Conservation (phyloP, 1,139 yeast species). For the Taphrina populina region DNA sequence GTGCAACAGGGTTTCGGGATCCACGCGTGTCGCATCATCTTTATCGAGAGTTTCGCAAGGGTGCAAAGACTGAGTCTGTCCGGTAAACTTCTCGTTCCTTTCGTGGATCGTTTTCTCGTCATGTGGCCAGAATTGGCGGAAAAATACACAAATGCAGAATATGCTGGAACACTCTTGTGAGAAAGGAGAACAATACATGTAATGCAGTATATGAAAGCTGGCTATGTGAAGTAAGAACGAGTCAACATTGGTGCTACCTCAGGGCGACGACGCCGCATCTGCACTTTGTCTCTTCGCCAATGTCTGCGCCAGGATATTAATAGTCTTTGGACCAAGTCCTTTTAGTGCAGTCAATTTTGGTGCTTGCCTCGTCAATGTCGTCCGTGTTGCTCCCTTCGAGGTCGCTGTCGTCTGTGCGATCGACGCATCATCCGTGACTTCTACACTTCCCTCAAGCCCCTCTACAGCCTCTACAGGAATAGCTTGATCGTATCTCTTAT, state of each 20-base stretch:
- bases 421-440: not conserved
- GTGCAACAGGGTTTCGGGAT: too few relatives aligned
- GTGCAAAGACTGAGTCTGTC: constrained; percentile 73
- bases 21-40: constrained; percentile 60
- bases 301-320: constrained; percentile 23
- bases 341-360: constrained; percentile 3
- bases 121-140: constrained; percentile 77
- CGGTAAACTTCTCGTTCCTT: constrained; percentile 59
- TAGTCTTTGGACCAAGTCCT: constrained; percentile 3
- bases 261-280: too few relatives aligned
- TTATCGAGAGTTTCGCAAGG: constrained; percentile 86
- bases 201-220: too few relatives aligned
- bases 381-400: too few relatives aligned
- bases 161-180: constrained; percentile 70
- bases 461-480: not conserved
- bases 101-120: constrained; percentile 70
- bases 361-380: not conserved
- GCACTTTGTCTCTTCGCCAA: constrained; percentile 6
- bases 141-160: constrained; percentile 65
- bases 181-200: too few relatives aligned
- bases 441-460: constrained; percentile 6
- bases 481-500: not conserved
- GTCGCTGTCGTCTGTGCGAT: not conserved
- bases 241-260: too few relatives aligned
- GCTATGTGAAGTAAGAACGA: too few relatives aligned